Evolutionary conservation across 495 filamentous ascomycete genomes (phyloP).

Genomic region (Hypoxylon subgilvum): DNA sequence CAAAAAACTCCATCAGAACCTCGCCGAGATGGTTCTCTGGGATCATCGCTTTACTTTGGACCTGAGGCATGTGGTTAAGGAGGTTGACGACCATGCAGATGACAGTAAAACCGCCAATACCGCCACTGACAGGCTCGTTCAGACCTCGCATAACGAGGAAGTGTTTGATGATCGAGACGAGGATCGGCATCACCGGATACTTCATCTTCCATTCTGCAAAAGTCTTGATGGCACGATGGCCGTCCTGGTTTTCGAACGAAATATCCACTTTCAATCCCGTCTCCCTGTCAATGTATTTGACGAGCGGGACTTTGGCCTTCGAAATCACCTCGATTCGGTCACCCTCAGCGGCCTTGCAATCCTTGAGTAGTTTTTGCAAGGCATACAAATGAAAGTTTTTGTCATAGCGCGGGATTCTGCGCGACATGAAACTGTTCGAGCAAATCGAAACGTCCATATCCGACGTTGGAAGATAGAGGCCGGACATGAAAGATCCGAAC

Average conservation of each 20-base stretch:
- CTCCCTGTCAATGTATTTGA: constrained; percentile 79
- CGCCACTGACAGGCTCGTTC: constrained; percentile 88
- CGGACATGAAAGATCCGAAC: constrained; percentile 92
- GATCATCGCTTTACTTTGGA: constrained; percentile 61
- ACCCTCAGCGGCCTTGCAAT: constrained; percentile 55
- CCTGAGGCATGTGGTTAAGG: constrained; percentile 75
- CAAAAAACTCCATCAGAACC: constrained; percentile 81
- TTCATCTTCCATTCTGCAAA: constrained; percentile 77
- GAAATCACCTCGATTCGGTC: constrained; percentile 69
- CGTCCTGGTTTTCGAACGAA: constrained; percentile 90
- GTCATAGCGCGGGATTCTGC: constrained; percentile 44
- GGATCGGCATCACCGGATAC: constrained; percentile 80
- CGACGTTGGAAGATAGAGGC: constrained; percentile 85
- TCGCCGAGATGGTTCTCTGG: constrained; percentile 73
- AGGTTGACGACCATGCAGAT: constrained; percentile 91
- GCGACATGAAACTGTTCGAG: constrained; percentile 63
- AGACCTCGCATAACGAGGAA: constrained; percentile 85
- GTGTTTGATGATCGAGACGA: constrained; percentile 89
- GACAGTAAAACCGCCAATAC: constrained; percentile 91
- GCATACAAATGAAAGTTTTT: constrained; percentile 46
- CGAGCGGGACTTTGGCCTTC: constrained; percentile 84
- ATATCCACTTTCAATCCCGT: constrained; percentile 84
- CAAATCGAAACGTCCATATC: constrained; percentile 94
- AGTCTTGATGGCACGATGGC: constrained; percentile 75
- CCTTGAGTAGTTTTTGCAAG: constrained; percentile 59